A percentile compares a stretch with the other conserved stretches of the same genome.
Conservation (phyloP, 2,329 filamentous ascomycete species). For the Cryphonectria carpinicola region DNA sequence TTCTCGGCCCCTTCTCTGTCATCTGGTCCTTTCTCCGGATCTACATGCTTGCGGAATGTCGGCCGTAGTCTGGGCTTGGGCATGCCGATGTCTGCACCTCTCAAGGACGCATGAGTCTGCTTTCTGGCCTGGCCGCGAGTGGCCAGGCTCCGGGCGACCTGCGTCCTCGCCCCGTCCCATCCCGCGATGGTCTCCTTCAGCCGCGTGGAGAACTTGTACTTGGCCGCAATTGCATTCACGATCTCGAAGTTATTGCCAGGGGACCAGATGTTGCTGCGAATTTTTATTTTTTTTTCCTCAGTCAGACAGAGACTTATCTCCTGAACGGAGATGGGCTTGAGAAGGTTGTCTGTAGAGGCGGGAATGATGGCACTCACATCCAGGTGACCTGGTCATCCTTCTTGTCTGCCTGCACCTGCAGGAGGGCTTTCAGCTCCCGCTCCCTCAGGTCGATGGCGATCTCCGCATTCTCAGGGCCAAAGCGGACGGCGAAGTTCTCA, state of each 20-base stretch:
- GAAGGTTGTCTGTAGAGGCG: constrained; percentile 18
- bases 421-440: constrained; percentile 45
- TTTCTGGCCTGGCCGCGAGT: constrained; percentile 12
- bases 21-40: constrained; percentile 21
- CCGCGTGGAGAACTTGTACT: constrained; percentile 71
- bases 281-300: not conserved
- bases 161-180: constrained; percentile 38
- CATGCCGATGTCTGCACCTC: not conserved
- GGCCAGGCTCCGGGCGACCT: constrained; percentile 26
- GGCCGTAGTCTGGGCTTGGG: constrained; percentile 7
- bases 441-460: constrained; percentile 59
- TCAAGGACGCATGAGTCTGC: not conserved
- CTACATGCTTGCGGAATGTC: constrained; percentile 8
- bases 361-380: constrained; percentile 57
- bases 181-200: constrained; percentile 64
- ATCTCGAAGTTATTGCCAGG: constrained; percentile 62
- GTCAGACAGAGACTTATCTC: not conserved
- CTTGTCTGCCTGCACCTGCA: constrained; percentile 34
- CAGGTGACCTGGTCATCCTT: constrained; percentile 62
- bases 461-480: constrained; percentile 58
- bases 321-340: constrained; percentile 2
- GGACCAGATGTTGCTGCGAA: constrained; percentile 68
- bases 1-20: not conserved
- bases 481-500: constrained; percentile 68
- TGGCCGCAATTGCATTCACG: constrained; percentile 58